Percentiles rank a stretch among this genome's conserved stretches.
Evolutionary conservation across 2,329 filamentous ascomycete species (phyloP).

Genomic region (Karstenula rhodostoma): DNA sequence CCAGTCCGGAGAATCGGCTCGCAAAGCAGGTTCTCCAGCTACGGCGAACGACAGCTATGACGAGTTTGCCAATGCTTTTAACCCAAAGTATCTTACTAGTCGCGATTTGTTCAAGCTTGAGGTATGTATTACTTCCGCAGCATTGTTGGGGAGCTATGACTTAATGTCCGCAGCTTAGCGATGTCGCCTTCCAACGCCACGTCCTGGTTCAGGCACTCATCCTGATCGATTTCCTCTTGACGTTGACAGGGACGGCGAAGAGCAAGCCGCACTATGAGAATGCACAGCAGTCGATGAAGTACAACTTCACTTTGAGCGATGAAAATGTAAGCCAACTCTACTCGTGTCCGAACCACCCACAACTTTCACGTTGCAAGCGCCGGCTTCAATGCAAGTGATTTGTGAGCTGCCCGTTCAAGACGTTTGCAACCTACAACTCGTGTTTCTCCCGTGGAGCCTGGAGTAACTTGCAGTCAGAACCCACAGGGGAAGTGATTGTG

Average conservation of each 20-base stretch:
- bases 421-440: conserved; percentile 18
- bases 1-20: conserved; percentile 73
- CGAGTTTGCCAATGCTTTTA: conserved; percentile 78
- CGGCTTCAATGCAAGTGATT: background rate
- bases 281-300: conserved; percentile 88
- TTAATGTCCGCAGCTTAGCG: conserved; percentile 72
- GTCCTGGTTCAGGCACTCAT: conserved; percentile 96
- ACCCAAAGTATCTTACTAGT: conserved; percentile 98
- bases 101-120: conserved; percentile 95
- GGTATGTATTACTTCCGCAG: conserved; percentile 58
- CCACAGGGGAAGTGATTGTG: conserved; percentile 27
- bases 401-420: background rate
- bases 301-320: conserved; percentile 77
- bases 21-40: conserved; percentile 61
- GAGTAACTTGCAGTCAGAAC: conserved; percentile 6
- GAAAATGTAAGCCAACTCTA: conserved; percentile 74
- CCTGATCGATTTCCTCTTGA: conserved; percentile 93
- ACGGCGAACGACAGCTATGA: conserved; percentile 70
- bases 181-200: conserved; percentile 91
- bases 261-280: conserved; percentile 75
- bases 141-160: conserved; percentile 32
- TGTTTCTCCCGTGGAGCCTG: background rate
- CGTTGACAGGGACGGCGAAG: conserved; percentile 82
- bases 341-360: background rate
- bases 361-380: background rate